Base-by-base conservation (phyloP, 1,139 yeast genomes). In the Kurtzmaniella quercitrusa region DNA sequence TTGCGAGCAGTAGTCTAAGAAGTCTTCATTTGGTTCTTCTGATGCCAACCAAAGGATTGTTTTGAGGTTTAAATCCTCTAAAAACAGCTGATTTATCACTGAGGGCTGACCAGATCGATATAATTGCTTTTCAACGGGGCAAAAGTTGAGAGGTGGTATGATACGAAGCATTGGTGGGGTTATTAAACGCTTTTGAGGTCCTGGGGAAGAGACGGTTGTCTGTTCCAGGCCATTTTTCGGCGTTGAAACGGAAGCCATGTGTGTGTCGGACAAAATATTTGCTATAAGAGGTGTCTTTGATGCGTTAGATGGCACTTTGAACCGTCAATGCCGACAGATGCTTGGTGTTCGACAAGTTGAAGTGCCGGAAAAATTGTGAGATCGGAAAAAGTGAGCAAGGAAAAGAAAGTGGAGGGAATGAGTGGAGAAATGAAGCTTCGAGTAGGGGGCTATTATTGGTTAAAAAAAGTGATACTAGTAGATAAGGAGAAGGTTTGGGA, bases 91-190 rank as follows among this genome's bases (percentile, higher is more conserved):
- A 62, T 89, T 91, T 47, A 91, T 84, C 22, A 91, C 84, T n/a
- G 94, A 82, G n/a, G 98, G 98, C 61, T 89, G 97, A 0, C 98
- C 98, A 12, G 94, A 83, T 38, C 98, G 68, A 61, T 89, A 93
- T 40, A 93, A 68, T 51, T 83, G 82, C 44, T 82, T 75, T 57
- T 93, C 98, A 12, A 93, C 98, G 1, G 98, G 96, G 51, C 96
- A 86, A 60, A 93, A 93, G 63, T 93, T 93, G 49, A 89, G 66
- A 1, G 98, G 98, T 2, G 98, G 98, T 3, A 93, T 91, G 40
- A 88, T 83, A 36, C 91, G 66, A 45, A 79, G 66, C 38, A 71
- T 57, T 7, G 91, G 89, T 1, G 84, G 79, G 7, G 37, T 20
- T 60, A 55, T 20, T 57, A 49, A 19, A 61, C 54, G 43, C 50